A percentile compares a stretch with the other conserved stretches of the same genome.
Conservation (phyloP, 2,329 filamentous ascomycete genomes). For the Trichoderma brevicompactum region DNA sequence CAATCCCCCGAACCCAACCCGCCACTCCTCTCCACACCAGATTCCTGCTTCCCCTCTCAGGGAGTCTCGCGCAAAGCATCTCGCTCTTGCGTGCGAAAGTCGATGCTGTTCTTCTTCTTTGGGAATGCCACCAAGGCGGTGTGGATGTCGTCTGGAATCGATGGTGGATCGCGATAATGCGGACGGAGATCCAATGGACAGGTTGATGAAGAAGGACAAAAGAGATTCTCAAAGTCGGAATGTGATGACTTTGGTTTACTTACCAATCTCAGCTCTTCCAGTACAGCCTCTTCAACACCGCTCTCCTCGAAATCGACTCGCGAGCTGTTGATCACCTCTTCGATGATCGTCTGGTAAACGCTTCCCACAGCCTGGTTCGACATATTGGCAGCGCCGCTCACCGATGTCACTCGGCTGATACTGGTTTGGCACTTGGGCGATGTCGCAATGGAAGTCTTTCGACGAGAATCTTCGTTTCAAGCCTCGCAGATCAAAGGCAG, state of each 20-base stretch:
- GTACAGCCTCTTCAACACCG: conserved; percentile 83
- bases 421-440: conserved; percentile 17
- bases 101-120: not conserved
- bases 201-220: not conserved
- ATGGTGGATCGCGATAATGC: not conserved
- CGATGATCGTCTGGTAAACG: conserved; percentile 78
- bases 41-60: conserved; percentile 44
- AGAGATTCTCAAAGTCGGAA: not conserved
- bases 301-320: conserved; percentile 96
- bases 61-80: conserved; percentile 28
- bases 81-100: conserved; percentile 9
- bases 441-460: not conserved
- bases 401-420: conserved; percentile 24
- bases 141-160: not conserved
- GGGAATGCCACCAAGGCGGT: not conserved
- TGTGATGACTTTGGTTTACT: conserved; percentile 43
- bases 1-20: conserved; percentile 38
- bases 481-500: not conserved
- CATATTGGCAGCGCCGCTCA: conserved; percentile 48
- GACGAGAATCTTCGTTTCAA: not conserved
- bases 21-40: conserved; percentile 34
- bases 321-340: conserved; percentile 89
- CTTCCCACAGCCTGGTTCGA: conserved; percentile 67
- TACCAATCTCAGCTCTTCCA: conserved; percentile 88
- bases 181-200: not conserved